Evolutionary conservation across 1,284 basidiomycete genomes (phyloP), one percentile per base, ranked within the genome.

Genomic region (Anthracocystis panici-leucophaei): DNA sequence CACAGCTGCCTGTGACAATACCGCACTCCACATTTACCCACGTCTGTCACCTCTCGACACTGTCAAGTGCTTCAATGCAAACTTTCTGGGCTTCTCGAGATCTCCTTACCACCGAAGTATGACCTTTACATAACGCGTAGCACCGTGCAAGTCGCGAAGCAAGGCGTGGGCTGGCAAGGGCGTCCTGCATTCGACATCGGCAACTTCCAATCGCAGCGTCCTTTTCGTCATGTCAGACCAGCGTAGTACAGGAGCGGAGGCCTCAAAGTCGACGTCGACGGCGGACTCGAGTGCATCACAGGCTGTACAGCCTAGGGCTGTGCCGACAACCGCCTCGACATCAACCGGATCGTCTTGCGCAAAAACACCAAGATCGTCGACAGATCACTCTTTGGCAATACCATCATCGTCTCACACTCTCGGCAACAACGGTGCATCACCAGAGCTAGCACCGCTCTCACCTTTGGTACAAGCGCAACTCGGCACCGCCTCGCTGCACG

Each of bases 401-500:
- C 55, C 65, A 12, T 51, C 46, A 3, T 48, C 48, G 5, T 59
- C 53, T 12, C 23, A 41, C 14, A 18, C 33, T 18, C 21, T 44
- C n/a, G 27, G 20, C 41, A 40, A 9, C 44, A 3, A 29, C 33
- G n/a, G 2, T 8, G 41, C 27, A 14, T 16, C 56, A 5, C 41
- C 42, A n/a, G 55, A 53, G 1, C 31, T 51, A 16, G 58, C 62
- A 5, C 23, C 58, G 0, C 55, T 61, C 11, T 57, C 68, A 23
- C 46, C 69, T 10, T 57, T 59, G 9, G 40, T 63, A 50, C 57
- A 54, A 16, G 33, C 66, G 14, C 66, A 58, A 42, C 60, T 64
- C n/a, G 60, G 54, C 5, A 23, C 65, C 14, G 58, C 72, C 14
- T 75, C 72, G 8, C 61, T 80, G 5, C 78, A 80, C 35, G 78